Conservation (phyloP, 169 alveolate species). For the Eimeria falciformis region DNA sequence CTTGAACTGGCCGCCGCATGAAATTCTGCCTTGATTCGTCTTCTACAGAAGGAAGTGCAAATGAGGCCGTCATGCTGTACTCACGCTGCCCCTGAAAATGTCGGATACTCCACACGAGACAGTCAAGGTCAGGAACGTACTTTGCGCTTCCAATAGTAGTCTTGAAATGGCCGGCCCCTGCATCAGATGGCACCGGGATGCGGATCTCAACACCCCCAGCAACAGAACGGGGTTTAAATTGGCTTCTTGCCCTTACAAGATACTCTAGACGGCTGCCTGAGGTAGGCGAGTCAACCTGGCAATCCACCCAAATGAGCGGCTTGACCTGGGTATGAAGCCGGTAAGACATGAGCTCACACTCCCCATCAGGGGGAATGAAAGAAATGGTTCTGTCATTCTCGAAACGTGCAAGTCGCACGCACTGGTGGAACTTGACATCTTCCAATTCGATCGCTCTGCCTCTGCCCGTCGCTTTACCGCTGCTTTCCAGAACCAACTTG, state of each 20-base stretch:
- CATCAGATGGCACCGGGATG: constrained; percentile 99
- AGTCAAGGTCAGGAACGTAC: constrained; percentile 97
- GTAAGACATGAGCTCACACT: constrained; percentile 98
- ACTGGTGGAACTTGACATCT: constrained; percentile 99
- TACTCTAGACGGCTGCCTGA: constrained; percentile 95
- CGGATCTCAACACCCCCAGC: constrained; percentile 98
- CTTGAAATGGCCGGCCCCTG: constrained; percentile 91
- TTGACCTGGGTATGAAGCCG: constrained; percentile 96
- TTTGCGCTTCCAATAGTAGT: constrained; percentile 97
- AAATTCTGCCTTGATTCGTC: constrained; percentile 92
- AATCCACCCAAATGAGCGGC: constrained; percentile 98
- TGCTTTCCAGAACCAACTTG: constrained; percentile 89
- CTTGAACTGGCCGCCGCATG: constrained; percentile 95
- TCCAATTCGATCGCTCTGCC: constrained; percentile 96
- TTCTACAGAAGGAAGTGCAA: constrained; percentile 97
- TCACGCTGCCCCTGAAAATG: constrained; percentile 99
- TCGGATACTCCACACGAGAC: constrained; percentile 97
- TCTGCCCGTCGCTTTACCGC: constrained; percentile 83
- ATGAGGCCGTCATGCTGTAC: constrained; percentile 96
- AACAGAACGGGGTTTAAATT: constrained; percentile 89
- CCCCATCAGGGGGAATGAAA: constrained; percentile 99
- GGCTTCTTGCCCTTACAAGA: constrained; percentile 89
- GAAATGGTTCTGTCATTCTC: constrained; percentile 98
- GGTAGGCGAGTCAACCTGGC: constrained; percentile 90
- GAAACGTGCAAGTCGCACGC: constrained; percentile 91